These are phyloP conservation scores for Trichoderma gamsii DNA, from an alignment of 495 filamentous ascomycete genomes.

Conservation along the genomic window DNA sequence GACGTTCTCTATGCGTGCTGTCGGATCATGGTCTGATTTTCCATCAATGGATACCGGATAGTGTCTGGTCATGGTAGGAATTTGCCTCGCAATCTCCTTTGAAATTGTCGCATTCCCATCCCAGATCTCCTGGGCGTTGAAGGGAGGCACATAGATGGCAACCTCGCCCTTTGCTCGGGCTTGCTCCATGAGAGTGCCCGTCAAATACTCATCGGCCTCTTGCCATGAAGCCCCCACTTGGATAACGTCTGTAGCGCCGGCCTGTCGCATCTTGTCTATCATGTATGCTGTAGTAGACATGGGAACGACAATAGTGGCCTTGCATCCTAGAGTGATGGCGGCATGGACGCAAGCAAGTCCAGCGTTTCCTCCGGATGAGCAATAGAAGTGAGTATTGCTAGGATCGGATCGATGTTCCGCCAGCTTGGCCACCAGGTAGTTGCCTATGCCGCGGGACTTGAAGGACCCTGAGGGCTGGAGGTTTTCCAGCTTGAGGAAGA, in stretches of 20 bases:
- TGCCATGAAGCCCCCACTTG: constrained; percentile 66
- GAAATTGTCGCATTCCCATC: constrained; percentile 67
- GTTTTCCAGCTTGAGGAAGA: constrained; percentile 92
- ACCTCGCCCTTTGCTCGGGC: constrained; percentile 22
- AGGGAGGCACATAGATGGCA: constrained; percentile 85
- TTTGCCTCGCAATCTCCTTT: constrained; percentile 62
- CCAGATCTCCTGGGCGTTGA: constrained; percentile 85
- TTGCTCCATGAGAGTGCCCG: constrained; percentile 48
- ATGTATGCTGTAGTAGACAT: constrained; percentile 60
- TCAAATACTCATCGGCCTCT: constrained; percentile 71
- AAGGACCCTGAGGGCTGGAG: constrained; percentile 91
- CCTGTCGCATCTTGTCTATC: constrained; percentile 64
- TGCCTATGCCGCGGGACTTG: constrained; percentile 88
- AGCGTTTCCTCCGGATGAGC: constrained; percentile 82
- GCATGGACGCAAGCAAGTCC: constrained; percentile 86
- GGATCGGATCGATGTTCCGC: constrained; percentile 32
- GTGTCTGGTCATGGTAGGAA: constrained; percentile 31
- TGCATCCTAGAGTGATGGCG: constrained; percentile 58
- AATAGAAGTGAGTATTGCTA: constrained; percentile 69
- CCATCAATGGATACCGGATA: constrained; percentile 23
- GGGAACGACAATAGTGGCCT: constrained; percentile 79
- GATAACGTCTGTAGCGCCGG: constrained; percentile 59
- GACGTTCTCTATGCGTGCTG: constrained; percentile 25
- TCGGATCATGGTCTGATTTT: background rate
- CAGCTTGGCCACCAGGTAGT: constrained; percentile 55